Base-by-base conservation (phyloP, 352 stramenopile species). In the Phytophthora nicotianae region DNA sequence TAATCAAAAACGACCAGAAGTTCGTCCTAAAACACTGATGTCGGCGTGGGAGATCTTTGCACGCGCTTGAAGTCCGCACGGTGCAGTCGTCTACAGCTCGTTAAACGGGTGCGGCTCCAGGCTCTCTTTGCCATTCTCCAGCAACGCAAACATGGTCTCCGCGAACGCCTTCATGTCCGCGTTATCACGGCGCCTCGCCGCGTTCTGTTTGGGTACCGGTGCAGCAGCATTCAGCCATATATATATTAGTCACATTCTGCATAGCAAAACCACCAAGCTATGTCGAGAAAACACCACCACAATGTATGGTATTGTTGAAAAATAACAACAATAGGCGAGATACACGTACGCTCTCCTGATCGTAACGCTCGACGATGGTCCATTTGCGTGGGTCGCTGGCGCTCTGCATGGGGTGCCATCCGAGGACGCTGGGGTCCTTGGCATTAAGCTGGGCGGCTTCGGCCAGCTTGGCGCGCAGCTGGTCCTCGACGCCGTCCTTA, bases 381-480 rank as follows among this genome's bases (percentile, higher is more conserved):
- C 58, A 69, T 47, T 69, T 69, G 54, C 53, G 54, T 17, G 61
- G 19, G 40, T 69, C 61, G 38, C 16, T 64, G 50, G 43, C 32
- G 51, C 37, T 50, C 43, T 61, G 58, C 33, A 67, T 35, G 20
- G 51, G 49, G 45, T 52, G 23, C 58, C 50, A 67, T 11, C 50
- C 46, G 32, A 61, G 26, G 33, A 61, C 37, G 20, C 51, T 33
- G 35, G 51, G 43, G 24, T 67, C 59, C 50, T 67, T 67, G 50
- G 51, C 45, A 35, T 62, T 57, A 23, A 20, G 61, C 49, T 61
- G 35, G 19, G 59, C 51, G 42, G 50, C 50, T 33, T 67, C 59
- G 26, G 43, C 26, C 42, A 67, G 43, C 45, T 67, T 61, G 45
- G 50, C 35, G 16, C 59, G 43, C 17, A 61, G 23, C n/a, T 61